A percentile compares a stretch with the other conserved stretches of the same genome.
These are phyloP conservation scores for Epichloe sibirici DNA, from an alignment of 2,329 filamentous ascomycete genomes.

Conservation along the genomic window DNA sequence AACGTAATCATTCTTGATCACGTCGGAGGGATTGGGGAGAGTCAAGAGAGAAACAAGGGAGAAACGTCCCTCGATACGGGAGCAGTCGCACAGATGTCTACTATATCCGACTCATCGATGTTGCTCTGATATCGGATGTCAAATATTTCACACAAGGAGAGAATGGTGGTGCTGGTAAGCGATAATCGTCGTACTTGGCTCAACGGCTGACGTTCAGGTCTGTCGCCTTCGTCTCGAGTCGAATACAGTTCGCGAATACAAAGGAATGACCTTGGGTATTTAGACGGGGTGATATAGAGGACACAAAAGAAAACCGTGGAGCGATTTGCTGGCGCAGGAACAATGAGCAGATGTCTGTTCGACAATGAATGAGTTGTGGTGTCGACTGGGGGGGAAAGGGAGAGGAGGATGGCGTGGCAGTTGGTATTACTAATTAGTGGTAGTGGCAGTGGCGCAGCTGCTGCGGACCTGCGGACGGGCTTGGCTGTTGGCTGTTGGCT, in stretches of 20 bases:
- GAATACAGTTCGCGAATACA: too few relatives aligned
- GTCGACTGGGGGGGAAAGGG: neutral
- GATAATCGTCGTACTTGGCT: too few relatives aligned
- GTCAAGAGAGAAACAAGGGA: neutral
- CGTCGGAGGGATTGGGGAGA: neutral
- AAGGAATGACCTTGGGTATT: too few relatives aligned
- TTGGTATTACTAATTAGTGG: neutral
- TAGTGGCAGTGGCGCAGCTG: neutral
- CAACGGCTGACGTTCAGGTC: too few relatives aligned
- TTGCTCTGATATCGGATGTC: neutral
- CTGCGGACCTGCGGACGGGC: too few relatives aligned
- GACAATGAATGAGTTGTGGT: neutral
- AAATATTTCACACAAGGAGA: neutral
- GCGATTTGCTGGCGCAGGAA: neutral
- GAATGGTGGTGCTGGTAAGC: neutral
- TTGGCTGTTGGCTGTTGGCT: neutral
- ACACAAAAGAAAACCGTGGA: neutral
- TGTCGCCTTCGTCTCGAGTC: too few relatives aligned
- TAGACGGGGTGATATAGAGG: neutral
- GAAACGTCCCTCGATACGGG: conserved; percentile 3
- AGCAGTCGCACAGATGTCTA: neutral
- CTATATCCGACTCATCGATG: conserved; percentile 1
- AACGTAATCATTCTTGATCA: conserved; percentile 14
- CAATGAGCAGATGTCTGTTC: neutral
- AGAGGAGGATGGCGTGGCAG: neutral